These are phyloP conservation scores for Cladorrhinum sp. DNA, from an alignment of 2,329 filamentous ascomycete genomes.

Conservation along the genomic window DNA sequence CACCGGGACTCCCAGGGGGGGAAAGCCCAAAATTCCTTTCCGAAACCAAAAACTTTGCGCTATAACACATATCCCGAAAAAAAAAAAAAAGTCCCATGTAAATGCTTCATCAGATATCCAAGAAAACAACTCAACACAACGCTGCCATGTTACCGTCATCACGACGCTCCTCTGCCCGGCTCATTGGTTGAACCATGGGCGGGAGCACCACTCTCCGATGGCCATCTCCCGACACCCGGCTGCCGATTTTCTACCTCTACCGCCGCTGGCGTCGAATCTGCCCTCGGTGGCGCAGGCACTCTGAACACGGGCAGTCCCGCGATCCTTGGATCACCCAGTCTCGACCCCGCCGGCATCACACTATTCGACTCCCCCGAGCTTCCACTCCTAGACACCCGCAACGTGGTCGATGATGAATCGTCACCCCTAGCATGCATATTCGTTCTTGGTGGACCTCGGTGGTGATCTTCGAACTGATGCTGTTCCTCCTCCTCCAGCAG, in stretches of 20 bases:
- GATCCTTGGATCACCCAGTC: background rate
- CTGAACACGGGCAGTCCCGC: background rate
- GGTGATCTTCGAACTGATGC: conserved; percentile 6
- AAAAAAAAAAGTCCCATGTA: background rate
- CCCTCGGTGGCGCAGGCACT: background rate
- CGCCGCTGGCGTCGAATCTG: background rate
- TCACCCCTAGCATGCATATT: background rate
- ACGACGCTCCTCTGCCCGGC: background rate
- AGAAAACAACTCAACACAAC: background rate
- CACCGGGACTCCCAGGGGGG: background rate
- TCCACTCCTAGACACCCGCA: background rate
- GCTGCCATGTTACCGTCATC: background rate
- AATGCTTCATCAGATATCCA: background rate
- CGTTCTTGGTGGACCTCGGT: background rate
- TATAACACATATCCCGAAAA: background rate
- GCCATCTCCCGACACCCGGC: background rate
- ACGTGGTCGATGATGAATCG: background rate
- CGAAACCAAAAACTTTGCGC: background rate
- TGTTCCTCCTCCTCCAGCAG: conserved; percentile 53
- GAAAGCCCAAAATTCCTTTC: background rate
- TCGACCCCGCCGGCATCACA: background rate
- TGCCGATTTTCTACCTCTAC: background rate
- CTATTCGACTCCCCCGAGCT: background rate
- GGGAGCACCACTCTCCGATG: background rate
- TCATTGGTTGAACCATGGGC: background rate